Conservation (phyloP, 768 basidiomycete species). For the Plicaturopsis crispa region DNA sequence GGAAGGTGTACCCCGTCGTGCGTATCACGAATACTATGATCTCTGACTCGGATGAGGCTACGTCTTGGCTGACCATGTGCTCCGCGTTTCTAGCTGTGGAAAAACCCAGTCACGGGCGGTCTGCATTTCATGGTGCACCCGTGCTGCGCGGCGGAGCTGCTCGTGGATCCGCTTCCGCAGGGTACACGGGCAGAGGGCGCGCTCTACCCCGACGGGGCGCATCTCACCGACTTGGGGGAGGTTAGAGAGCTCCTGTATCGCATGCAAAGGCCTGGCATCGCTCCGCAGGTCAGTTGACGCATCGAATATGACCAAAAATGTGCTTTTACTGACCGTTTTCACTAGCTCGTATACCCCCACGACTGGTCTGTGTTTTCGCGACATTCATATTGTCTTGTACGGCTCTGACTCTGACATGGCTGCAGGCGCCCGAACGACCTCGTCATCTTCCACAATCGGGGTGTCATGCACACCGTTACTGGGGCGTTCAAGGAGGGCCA, state of each 20-base stretch:
- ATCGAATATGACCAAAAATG: neutral
- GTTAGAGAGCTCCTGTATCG: conserved; percentile 45
- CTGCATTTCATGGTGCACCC: conserved; percentile 59
- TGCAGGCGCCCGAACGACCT: conserved; percentile 54
- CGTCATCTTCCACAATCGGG: conserved; percentile 82
- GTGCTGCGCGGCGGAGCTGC: conserved; percentile 32
- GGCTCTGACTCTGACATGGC: neutral
- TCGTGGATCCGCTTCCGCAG: conserved; percentile 40
- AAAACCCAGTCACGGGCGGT: conserved; percentile 48
- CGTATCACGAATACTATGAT: conserved; percentile 8
- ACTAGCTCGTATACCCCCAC: conserved; percentile 46
- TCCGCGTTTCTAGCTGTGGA: conserved; percentile 40
- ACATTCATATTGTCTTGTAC: neutral
- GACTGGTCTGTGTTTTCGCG: conserved; percentile 32
- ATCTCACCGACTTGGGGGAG: conserved; percentile 36
- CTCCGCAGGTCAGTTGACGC: conserved; percentile 30
- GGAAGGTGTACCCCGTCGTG: conserved; percentile 46
- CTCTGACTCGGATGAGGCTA: neutral
- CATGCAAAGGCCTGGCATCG: conserved; percentile 52
- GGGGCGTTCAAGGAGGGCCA: conserved; percentile 63
- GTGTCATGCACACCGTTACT: conserved; percentile 70
- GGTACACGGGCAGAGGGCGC: conserved; percentile 29
- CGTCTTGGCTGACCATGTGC: too few species aligned
- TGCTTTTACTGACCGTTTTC: neutral
- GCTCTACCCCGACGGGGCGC: conserved; percentile 49